phyloP scores from a whole-genome alignment of 2,329 filamentous ascomycete genomes.

The Aspergillus amoenus region DNA sequence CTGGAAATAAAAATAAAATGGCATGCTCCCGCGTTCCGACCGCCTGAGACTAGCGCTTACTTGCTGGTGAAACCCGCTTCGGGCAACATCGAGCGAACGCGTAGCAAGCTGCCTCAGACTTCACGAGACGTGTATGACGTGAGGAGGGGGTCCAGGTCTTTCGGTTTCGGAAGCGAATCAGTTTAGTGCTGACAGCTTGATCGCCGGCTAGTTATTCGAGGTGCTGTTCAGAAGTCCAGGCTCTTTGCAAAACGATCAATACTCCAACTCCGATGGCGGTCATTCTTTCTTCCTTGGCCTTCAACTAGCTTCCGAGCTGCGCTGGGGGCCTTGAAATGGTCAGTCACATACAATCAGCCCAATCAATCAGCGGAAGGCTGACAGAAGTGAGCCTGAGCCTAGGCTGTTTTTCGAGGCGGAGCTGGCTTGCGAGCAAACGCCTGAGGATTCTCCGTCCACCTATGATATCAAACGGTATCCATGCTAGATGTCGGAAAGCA shows the following conservation, averaged over 20 bases:
- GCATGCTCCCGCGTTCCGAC: neutral
- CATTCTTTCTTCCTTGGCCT: neutral
- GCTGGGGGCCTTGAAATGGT: neutral
- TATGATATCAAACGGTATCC: neutral
- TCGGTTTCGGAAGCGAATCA: neutral
- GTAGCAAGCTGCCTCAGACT: neutral
- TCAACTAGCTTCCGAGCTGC: neutral
- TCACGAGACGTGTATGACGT: conserved; percentile 4
- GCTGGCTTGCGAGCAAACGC: neutral
- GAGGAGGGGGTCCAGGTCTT: neutral
- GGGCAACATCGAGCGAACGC: conserved; percentile 8
- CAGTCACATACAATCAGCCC: no score
- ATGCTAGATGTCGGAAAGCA: conserved; percentile 1
- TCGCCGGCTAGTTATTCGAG: neutral
- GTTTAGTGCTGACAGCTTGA: conserved; percentile 5
- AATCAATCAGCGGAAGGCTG: neutral
- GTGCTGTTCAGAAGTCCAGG: neutral
- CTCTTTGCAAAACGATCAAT: neutral
- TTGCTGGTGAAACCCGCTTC: conserved; percentile 1
- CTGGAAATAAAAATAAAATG: neutral
- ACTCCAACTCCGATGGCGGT: neutral
- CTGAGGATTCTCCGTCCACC: neutral
- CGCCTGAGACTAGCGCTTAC: conserved; percentile 9
- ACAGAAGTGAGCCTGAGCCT: neutral
- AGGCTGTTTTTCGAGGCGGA: neutral